Percentiles rank a stretch among this genome's conserved stretches.
Evolutionary conservation across 192 early-diverging fungal species (phyloP).

Genomic region (Chytriomyces sp.): DNA sequence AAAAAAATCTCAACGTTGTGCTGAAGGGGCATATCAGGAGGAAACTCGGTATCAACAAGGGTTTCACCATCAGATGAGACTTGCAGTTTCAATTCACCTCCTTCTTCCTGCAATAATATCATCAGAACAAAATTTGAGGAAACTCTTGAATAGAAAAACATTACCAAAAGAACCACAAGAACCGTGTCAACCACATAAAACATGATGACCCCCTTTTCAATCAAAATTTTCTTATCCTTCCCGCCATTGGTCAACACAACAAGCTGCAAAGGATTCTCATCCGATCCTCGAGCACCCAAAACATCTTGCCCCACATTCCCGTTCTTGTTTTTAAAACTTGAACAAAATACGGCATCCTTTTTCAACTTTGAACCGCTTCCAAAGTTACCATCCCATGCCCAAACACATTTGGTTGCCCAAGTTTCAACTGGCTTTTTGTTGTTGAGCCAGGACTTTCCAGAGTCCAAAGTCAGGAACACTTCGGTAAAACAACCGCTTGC

Average conservation of each 20-base stretch:
- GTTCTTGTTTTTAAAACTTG: constrained; percentile 65
- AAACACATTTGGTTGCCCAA: constrained; percentile 86
- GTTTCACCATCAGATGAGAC: constrained; percentile 78
- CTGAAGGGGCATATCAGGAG: constrained; percentile 75
- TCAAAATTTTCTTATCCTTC: constrained; percentile 51
- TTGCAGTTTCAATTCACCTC: constrained; percentile 62
- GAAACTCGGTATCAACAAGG: constrained; percentile 80
- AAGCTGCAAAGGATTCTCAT: constrained; percentile 74
- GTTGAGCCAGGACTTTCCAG: constrained; percentile 71
- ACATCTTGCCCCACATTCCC: constrained; percentile 65
- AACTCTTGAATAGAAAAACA: neutral
- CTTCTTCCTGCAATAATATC: constrained; percentile 34
- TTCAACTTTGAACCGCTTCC: constrained; percentile 39
- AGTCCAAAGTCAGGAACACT: constrained; percentile 72
- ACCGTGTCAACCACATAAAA: constrained; percentile 80
- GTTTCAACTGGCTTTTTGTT: constrained; percentile 66
- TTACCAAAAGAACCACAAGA: constrained; percentile 76
- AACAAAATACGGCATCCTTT: constrained; percentile 78
- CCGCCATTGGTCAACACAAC: constrained; percentile 65
- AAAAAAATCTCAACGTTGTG: constrained; percentile 52
- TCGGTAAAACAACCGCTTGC: constrained; percentile 69
- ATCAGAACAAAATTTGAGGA: constrained; percentile 3
- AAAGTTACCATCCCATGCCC: constrained; percentile 45
- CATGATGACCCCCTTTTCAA: constrained; percentile 74
- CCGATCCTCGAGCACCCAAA: constrained; percentile 42